phyloP scores from a whole-genome alignment of 441 rosid genomes.

The Euphorbia corollata region DNA sequence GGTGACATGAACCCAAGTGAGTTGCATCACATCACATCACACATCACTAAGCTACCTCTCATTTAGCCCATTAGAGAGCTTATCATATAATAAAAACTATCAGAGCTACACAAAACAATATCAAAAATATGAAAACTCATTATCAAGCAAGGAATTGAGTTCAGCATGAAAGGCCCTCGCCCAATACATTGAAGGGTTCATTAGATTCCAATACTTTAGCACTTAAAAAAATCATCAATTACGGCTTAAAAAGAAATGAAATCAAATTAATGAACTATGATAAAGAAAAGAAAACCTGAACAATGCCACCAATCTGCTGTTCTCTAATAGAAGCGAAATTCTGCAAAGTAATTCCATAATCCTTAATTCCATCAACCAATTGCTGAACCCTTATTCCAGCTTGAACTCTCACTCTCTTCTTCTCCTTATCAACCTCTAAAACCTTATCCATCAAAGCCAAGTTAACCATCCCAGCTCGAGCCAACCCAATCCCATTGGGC shows the following conservation, averaged over 20 bases:
- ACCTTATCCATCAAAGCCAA: slow-evolving; percentile 78
- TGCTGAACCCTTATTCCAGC: slow-evolving; percentile 86
- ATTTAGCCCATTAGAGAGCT: background rate
- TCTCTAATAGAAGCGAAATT: slow-evolving; percentile 92
- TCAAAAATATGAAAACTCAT: background rate
- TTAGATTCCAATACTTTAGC: background rate
- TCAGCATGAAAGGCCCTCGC: background rate
- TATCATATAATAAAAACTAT: background rate
- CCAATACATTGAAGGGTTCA: background rate
- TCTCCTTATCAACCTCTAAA: slow-evolving; percentile 72
- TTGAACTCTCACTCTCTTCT: slow-evolving; percentile 70
- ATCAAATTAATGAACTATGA: background rate
- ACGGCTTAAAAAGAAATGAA: background rate
- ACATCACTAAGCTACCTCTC: too few relatives aligned
- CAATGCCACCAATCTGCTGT: slow-evolving; percentile 96
- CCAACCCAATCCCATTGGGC: slow-evolving; percentile 82
- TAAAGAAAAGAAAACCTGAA: slow-evolving; percentile 38
- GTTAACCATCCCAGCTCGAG: slow-evolving; percentile 85
- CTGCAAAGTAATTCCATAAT: slow-evolving; percentile 72
- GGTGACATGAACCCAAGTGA: background rate
- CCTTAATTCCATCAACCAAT: slow-evolving; percentile 73
- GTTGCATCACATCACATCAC: background rate
- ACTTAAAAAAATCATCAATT: background rate
- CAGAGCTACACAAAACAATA: background rate
- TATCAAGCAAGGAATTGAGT: background rate